Percentiles rank a stretch among this genome's conserved stretches.
These are phyloP conservation scores for Fusarium camptoceras DNA, from an alignment of 2,329 filamentous ascomycete genomes.

Conservation along the genomic window DNA sequence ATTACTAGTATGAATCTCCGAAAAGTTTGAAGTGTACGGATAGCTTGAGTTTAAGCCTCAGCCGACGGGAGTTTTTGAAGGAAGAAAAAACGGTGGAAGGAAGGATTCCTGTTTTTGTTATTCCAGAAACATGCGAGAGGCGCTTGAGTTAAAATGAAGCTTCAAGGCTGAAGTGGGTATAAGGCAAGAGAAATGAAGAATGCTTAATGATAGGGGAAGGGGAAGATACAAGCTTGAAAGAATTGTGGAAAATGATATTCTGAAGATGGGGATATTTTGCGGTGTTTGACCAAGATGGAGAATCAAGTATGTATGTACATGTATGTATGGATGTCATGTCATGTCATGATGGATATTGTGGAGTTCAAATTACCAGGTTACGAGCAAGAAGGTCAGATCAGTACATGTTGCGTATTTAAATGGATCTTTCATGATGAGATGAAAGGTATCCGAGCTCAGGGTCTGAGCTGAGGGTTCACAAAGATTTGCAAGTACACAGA, in stretches of 20 bases:
- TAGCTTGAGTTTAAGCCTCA: conserved; percentile 15
- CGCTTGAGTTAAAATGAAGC: conserved; percentile 4
- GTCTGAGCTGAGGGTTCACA: not conserved
- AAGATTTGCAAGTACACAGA: not conserved
- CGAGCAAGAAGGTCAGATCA: not conserved
- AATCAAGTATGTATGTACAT: not conserved
- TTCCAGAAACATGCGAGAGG: conserved; percentile 17
- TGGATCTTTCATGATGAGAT: not conserved
- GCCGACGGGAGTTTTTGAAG: not conserved
- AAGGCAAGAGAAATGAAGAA: not conserved
- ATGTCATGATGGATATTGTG: conserved; percentile 24
- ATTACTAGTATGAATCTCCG: not conserved
- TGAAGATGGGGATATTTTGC: conserved; percentile 12
- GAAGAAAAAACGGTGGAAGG: not conserved
- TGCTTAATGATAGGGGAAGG: not conserved
- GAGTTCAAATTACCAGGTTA: not conserved
- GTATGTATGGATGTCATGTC: not conserved
- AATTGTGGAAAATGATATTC: conserved; percentile 25
- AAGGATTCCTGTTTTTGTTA: not conserved
- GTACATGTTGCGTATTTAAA: not conserved
- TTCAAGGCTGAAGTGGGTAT: not conserved
- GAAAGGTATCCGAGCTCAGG: not conserved
- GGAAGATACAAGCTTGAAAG: not conserved
- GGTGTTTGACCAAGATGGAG: conserved; percentile 21
- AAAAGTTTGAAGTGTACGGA: not conserved